Conservation (phyloP, 177 flowering plant species). For the Vitis hybrid region DNA sequence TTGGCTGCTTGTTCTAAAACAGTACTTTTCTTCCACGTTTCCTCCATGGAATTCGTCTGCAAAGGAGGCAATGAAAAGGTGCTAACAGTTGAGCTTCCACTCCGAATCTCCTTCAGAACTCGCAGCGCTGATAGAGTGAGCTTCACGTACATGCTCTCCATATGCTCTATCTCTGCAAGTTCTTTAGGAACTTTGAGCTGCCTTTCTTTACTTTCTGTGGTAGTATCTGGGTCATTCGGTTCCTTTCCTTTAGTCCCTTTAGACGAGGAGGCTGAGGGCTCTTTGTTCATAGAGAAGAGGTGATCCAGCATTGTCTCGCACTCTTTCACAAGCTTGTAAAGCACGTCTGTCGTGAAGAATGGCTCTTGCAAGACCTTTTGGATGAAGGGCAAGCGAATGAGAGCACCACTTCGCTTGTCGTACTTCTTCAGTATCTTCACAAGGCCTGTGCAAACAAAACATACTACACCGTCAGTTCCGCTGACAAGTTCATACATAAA, state of each 20-base stretch:
- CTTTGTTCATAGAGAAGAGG: slow-evolving; percentile 26
- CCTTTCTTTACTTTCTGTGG: slow-evolving; percentile 1
- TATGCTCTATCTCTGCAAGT: slow-evolving; percentile 48
- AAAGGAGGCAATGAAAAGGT: slow-evolving; percentile 62
- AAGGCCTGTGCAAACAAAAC: slow-evolving; percentile 29
- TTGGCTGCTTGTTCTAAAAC: slow-evolving; percentile 47
- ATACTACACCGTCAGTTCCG: neutral
- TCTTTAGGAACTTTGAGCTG: slow-evolving; percentile 31
- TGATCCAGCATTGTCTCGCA: slow-evolving; percentile 51
- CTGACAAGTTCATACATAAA: too few species aligned
- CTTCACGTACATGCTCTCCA: slow-evolving; percentile 54
- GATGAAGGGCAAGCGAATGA: slow-evolving; percentile 47
- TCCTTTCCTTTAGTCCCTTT: slow-evolving; percentile 11
- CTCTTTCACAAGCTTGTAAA: slow-evolving; percentile 51
- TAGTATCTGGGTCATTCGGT: neutral
- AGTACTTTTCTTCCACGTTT: slow-evolving; percentile 34
- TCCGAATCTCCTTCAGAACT: slow-evolving; percentile 52
- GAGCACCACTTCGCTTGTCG: slow-evolving; percentile 50
- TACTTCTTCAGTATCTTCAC: slow-evolving; percentile 59
- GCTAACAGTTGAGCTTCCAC: slow-evolving; percentile 67
- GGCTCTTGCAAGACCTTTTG: slow-evolving; percentile 52
- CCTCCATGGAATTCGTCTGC: slow-evolving; percentile 32
- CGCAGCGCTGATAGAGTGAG: slow-evolving; percentile 50
- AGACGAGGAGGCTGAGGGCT: slow-evolving; percentile 16
- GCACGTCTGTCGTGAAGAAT: slow-evolving; percentile 43